Evolutionary conservation across 1,139 yeast species (phyloP).

Genomic region (Hyphopichia burtonii): DNA sequence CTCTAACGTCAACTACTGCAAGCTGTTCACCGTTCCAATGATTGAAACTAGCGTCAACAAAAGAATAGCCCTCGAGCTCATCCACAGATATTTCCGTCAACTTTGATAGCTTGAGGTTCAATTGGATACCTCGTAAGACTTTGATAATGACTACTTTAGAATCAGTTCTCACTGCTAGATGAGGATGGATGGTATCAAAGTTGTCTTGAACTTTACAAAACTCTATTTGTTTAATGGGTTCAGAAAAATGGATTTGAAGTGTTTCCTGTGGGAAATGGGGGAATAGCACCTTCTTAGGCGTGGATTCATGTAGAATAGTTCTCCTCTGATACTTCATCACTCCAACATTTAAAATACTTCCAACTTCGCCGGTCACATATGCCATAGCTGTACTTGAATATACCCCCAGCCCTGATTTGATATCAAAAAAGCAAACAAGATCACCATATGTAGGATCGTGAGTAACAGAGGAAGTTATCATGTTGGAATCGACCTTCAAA

Average conservation of each 20-base stretch:
- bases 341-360: conserved; percentile 28
- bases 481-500: conserved; percentile 18
- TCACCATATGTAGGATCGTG: conserved; percentile 41
- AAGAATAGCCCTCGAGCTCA: conserved; percentile 26
- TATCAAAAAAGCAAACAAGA: conserved; percentile 19
- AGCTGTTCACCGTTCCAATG: conserved; percentile 39
- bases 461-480: conserved; percentile 24
- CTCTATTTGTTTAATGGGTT: conserved; percentile 42
- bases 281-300: conserved; percentile 3
- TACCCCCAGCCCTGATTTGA: conserved; percentile 12
- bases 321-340: conserved; percentile 10
- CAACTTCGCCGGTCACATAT: conserved; percentile 32
- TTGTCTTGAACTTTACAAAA: conserved; percentile 16
- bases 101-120: conserved; percentile 15
- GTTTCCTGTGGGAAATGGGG: conserved; percentile 18
- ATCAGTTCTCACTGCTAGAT: conserved; percentile 26
- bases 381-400: conserved; percentile 22
- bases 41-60: conserved; percentile 48
- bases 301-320: conserved; percentile 3
- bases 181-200: conserved; percentile 16
- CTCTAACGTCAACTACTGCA: conserved; percentile 50
- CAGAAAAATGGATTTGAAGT: conserved; percentile 24
- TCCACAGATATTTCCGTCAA: conserved; percentile 20
- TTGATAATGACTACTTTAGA: conserved; percentile 22
- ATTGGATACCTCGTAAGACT: conserved; percentile 4